Evolutionary conservation across 495 filamentous ascomycete species (phyloP), one percentile per base, ranked within the genome.

Genomic region (Recurvomyces mirabilis): DNA sequence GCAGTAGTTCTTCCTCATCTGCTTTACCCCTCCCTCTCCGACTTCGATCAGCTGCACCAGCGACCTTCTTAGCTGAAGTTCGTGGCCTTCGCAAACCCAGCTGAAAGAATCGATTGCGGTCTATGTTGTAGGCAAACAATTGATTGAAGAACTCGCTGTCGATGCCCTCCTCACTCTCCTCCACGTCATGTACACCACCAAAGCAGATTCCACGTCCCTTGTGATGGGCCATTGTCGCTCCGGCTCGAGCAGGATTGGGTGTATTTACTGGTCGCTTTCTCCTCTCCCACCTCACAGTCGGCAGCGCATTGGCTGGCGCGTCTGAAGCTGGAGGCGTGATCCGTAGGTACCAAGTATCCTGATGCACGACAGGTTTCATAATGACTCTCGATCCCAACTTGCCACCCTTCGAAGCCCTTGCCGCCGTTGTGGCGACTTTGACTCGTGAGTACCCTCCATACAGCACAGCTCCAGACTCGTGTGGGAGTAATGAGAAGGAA

Each of bases 91-190:
- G 70, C 32, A 96, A 65, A n/a, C 64, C 65, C 36, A 96, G 64
- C 7, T 78, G 82, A 62, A 95, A 94, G 63, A 91, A 98, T 9
- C 91, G 73, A 49, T 98, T 98, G 30, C 87, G 73, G 48, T 98
- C 91, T 18, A 88, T 80, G 50, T 87, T 94, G 84, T 87, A 96
- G 15, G 85, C 84, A 55, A 78, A 89, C 15, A 95, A 60, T 24
- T 73, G 70, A 56, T 94, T 85, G 60, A 96, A 96, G 63, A 98
- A 98, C 55, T 94, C 85, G 56, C 84, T 91, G 14, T 96, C 87
- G 29, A 98, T 88, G 10, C 83, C 87, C 63, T 98, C 91, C 57
- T 98, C 91, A 49, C 73, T 93, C 57, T 93, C 73, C 57, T 94
- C 87, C 1, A 93, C 81, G 55, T 96, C 91, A 47, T 93, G 83